These are phyloP conservation scores for Tetracladium setigerum DNA, from an alignment of 495 filamentous ascomycete genomes.

Conservation along the genomic window DNA sequence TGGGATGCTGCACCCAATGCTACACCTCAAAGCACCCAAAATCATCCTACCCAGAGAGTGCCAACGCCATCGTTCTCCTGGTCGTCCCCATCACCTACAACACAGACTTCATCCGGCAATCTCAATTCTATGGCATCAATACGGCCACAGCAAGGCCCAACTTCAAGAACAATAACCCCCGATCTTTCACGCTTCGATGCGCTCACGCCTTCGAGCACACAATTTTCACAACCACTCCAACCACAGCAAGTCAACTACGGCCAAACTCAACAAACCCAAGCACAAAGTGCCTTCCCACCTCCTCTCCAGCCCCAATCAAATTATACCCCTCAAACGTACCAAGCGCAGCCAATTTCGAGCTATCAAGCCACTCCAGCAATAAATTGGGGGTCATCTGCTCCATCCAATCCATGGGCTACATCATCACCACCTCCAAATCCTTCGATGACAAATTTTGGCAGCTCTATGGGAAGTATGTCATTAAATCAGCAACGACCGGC, in stretches of 20 bases:
- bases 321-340: conserved; percentile 1
- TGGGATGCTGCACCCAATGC: conserved; percentile 31
- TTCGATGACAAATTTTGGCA: conserved; percentile 26
- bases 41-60: conserved; percentile 17
- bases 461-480: conserved; percentile 18
- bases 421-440: conserved; percentile 11
- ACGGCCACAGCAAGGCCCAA: conserved; percentile 29
- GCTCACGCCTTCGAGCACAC: conserved; percentile 42
- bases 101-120: conserved; percentile 15
- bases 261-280: background rate
- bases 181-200: conserved; percentile 40
- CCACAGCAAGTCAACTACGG: conserved; percentile 11
- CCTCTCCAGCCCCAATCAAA: conserved; percentile 7
- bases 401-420: conserved; percentile 20
- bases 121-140: conserved; percentile 26
- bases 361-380: conserved; percentile 5
- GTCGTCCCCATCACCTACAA: conserved; percentile 43
- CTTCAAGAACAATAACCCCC: conserved; percentile 48
- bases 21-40: conserved; percentile 19
- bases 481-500: conserved; percentile 17
- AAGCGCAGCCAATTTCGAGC: conserved; percentile 4
- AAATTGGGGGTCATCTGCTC: conserved; percentile 16
- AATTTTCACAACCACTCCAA: conserved; percentile 47
- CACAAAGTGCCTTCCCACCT: background rate
- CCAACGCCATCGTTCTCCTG: conserved; percentile 47